Percentiles rank a stretch among this genome's conserved stretches.
Conservation (phyloP, 2,329 filamentous ascomycete genomes). For the Pleomassaria siparia region DNA sequence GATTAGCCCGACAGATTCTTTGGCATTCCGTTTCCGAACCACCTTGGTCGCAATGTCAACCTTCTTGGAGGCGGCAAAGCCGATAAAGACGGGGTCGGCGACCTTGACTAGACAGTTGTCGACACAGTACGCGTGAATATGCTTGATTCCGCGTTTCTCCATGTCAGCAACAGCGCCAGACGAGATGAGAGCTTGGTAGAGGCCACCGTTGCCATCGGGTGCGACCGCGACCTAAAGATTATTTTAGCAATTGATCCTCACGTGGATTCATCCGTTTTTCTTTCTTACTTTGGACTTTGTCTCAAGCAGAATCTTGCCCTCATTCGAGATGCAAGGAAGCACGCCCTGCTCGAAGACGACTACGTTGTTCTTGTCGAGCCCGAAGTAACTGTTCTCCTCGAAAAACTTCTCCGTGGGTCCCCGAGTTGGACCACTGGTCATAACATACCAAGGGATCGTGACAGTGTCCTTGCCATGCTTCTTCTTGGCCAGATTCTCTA, state of each 20-base stretch:
- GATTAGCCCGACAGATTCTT: slow-evolving; percentile 93
- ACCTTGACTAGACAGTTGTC: slow-evolving; percentile 99
- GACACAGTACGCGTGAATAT: slow-evolving; percentile 97
- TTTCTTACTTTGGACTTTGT: slow-evolving; percentile 72
- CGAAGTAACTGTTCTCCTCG: slow-evolving; percentile 86
- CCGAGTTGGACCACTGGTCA: slow-evolving; percentile 95
- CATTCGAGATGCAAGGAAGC: slow-evolving; percentile 93
- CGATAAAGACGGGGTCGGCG: slow-evolving; percentile 94
- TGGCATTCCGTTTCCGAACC: slow-evolving; percentile 96
- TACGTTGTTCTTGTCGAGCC: slow-evolving; percentile 81
- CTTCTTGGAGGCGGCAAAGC: slow-evolving; percentile 82
- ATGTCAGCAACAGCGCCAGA: slow-evolving; percentile 84
- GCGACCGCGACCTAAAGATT: slow-evolving; percentile 78
- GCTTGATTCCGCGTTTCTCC: slow-evolving; percentile 83
- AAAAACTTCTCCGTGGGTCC: slow-evolving; percentile 94
- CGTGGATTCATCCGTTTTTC: background rate
- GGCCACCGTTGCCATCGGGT: slow-evolving; percentile 93
- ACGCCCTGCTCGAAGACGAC: slow-evolving; percentile 96
- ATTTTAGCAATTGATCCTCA: background rate
- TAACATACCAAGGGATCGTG: slow-evolving; percentile 95
- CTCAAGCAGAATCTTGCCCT: slow-evolving; percentile 95
- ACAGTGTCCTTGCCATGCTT: slow-evolving; percentile 60
- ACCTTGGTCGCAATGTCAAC: slow-evolving; percentile 98
- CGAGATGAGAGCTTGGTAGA: slow-evolving; percentile 87
- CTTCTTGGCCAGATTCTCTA: slow-evolving; percentile 78